Percentiles rank a stretch among this genome's conserved stretches.
Evolutionary conservation across 2,329 filamentous ascomycete species (phyloP).

Genomic region (Drechslerella stenobrocha): DNA sequence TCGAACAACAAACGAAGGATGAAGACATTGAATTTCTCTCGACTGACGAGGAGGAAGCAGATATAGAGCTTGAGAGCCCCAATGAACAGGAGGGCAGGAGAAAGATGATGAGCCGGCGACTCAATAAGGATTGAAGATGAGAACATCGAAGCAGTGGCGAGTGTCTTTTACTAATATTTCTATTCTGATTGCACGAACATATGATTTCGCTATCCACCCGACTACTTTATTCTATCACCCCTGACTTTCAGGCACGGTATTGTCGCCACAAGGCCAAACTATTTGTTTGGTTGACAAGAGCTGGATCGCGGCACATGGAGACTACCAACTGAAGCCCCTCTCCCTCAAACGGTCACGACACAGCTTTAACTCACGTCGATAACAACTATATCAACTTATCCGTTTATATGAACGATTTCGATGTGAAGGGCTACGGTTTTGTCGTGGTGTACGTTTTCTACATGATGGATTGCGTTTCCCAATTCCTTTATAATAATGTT

Average conservation of each 20-base stretch:
- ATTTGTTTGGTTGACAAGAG: too few species aligned
- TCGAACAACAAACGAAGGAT: too few species aligned
- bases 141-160: too few species aligned
- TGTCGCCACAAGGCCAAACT: too few species aligned
- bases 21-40: background rate
- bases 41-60: background rate
- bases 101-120: background rate
- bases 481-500: background rate
- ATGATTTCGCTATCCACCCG: too few species aligned
- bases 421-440: background rate
- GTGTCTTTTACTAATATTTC: too few species aligned
- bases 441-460: background rate
- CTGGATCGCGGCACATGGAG: too few species aligned
- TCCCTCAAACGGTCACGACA: background rate
- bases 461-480: background rate
- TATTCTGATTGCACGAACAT: too few species aligned
- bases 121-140: background rate
- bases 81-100: background rate
- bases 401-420: background rate
- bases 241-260: too few species aligned
- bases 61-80: background rate
- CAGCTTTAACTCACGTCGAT: background rate
- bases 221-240: too few species aligned
- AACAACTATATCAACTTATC: background rate
- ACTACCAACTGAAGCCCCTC: background rate